These are phyloP conservation scores for Fusarium sp. DNA, from an alignment of 2,329 filamentous ascomycete species.

Conservation along the genomic window DNA sequence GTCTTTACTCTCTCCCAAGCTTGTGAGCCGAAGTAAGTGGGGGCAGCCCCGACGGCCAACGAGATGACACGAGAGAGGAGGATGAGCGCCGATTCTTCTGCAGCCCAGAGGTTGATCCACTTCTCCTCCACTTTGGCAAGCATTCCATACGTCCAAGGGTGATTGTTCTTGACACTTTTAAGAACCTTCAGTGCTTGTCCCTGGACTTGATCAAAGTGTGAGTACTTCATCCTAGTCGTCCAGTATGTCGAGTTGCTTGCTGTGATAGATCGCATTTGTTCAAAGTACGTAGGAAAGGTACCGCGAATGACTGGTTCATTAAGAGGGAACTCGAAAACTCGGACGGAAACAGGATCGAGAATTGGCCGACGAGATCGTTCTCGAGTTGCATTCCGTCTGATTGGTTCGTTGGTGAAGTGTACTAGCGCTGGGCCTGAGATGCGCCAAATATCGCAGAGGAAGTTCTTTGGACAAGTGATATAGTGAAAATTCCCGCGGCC, in stretches of 20 bases:
- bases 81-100: background rate
- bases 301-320: background rate
- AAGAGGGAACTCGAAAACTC: slow-evolving; percentile 5
- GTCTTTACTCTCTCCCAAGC: accelerated
- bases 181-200: background rate
- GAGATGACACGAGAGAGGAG: background rate
- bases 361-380: background rate
- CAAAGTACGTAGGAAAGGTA: background rate
- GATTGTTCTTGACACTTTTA: background rate
- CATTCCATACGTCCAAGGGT: background rate
- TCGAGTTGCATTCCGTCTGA: accelerated
- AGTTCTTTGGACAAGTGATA: background rate
- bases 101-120: background rate
- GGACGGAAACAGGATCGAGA: slow-evolving; percentile 3
- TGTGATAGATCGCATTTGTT: slow-evolving; percentile 9
- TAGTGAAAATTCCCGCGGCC: background rate
- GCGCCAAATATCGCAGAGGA: background rate
- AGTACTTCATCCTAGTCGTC: background rate
- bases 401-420: background rate
- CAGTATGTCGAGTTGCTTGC: slow-evolving; percentile 2
- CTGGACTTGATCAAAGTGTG: background rate
- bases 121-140: background rate
- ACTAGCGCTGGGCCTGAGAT: background rate
- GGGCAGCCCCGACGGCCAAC: background rate
- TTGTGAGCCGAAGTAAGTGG: background rate